Percentiles rank a stretch among this genome's conserved stretches.
phyloP scores from a whole-genome alignment of 2,329 filamentous ascomycete genomes.

The Trichoderma afroharzianum region DNA sequence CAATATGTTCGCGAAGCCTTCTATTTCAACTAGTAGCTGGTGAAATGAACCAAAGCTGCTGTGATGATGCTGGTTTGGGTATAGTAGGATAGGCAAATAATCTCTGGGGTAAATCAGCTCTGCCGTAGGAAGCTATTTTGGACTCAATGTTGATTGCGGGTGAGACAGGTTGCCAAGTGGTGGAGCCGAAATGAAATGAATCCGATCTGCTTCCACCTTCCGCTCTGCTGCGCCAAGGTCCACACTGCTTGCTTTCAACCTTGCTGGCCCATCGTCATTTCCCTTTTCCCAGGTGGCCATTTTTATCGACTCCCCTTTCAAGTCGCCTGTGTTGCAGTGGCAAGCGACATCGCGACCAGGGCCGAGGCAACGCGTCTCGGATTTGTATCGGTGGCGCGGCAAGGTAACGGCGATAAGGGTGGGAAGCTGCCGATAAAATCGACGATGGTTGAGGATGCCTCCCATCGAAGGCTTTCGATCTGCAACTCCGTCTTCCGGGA shows the following conservation, averaged over 20 bases:
- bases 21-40: conserved; percentile 9
- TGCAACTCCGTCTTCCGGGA: neutral
- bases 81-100: conserved; percentile 10
- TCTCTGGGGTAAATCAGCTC: conserved; percentile 6
- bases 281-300: neutral
- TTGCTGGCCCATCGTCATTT: conserved; percentile 9
- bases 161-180: neutral
- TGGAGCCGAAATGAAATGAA: conserved; percentile 16
- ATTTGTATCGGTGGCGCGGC: neutral
- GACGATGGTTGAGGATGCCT: neutral
- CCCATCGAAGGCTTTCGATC: neutral
- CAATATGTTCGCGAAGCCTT: conserved; percentile 3
- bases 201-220: conserved; percentile 10
- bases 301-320: neutral
- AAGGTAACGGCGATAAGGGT: neutral
- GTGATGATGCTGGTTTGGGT: conserved; percentile 13
- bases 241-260: conserved; percentile 9
- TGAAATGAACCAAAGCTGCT: conserved; percentile 1
- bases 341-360: neutral
- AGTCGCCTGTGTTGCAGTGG: neutral
- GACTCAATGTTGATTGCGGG: neutral
- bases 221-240: conserved; percentile 1
- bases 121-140: conserved; percentile 1
- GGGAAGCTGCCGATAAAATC: neutral
- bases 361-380: neutral